Evolutionary conservation across 2,329 filamentous ascomycete genomes (phyloP).

Genomic region (Scedosporium dehoogii): DNA sequence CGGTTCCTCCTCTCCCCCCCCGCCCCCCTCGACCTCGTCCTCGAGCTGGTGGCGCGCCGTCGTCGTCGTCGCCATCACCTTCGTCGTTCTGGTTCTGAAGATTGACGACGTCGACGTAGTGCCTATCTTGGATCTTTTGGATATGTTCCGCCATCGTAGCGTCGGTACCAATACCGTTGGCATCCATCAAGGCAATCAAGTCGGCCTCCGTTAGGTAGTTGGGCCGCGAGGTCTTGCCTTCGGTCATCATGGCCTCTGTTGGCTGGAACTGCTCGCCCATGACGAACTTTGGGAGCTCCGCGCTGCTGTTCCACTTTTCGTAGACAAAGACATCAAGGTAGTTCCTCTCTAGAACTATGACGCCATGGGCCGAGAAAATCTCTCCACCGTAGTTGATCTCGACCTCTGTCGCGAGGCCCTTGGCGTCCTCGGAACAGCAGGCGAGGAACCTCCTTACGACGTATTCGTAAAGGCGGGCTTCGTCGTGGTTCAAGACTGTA

Average conservation of each 20-base stretch:
- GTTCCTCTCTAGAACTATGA: constrained; percentile 79
- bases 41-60: constrained; percentile 27
- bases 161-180: constrained; percentile 95
- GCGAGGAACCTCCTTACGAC: constrained; percentile 85
- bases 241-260: constrained; percentile 76
- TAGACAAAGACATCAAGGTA: constrained; percentile 95
- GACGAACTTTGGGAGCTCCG: constrained; percentile 68
- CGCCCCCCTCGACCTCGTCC: constrained; percentile 35
- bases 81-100: constrained; percentile 27
- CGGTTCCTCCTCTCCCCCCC: constrained; percentile 29
- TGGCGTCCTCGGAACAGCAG: constrained; percentile 90
- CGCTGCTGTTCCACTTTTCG: constrained; percentile 89
- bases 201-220: constrained; percentile 90
- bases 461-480: constrained; percentile 82
- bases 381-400: constrained; percentile 80
- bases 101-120: constrained; percentile 66
- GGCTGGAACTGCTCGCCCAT: constrained; percentile 78
- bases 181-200: constrained; percentile 93
- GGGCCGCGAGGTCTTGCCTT: constrained; percentile 82
- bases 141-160: constrained; percentile 99
- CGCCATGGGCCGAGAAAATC: constrained; percentile 68
- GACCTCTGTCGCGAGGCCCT: constrained; percentile 75
- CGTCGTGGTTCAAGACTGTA: constrained; percentile 51
- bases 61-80: constrained; percentile 26
- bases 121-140: constrained; percentile 80